Conservation (phyloP, 495 filamentous ascomycete genomes). For the Talaromyces liani region DNA sequence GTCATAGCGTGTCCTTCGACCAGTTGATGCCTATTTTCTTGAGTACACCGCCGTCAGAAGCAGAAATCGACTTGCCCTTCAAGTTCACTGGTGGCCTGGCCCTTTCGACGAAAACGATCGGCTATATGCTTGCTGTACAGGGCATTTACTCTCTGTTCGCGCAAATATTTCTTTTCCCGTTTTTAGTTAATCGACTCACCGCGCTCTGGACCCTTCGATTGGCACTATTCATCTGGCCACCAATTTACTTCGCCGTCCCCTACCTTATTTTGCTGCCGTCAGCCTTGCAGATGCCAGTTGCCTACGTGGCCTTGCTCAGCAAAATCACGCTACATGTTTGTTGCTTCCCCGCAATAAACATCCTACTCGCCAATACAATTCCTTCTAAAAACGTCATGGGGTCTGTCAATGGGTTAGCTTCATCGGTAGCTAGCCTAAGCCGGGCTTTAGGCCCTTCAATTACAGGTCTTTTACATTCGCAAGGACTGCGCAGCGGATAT, state of each 20-base stretch:
- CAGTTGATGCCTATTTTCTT: slow-evolving; percentile 88
- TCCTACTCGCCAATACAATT: slow-evolving; percentile 77
- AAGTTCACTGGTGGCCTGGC: slow-evolving; percentile 84
- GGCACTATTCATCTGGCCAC: slow-evolving; percentile 73
- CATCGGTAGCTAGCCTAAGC: slow-evolving; percentile 79
- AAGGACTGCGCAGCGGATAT: slow-evolving; percentile 69
- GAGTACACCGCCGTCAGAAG: slow-evolving; percentile 57
- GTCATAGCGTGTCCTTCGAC: slow-evolving; percentile 88
- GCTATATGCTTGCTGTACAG: slow-evolving; percentile 79
- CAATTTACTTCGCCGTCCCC: slow-evolving; percentile 78
- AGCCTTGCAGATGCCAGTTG: slow-evolving; percentile 57
- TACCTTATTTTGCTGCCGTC: slow-evolving; percentile 82
- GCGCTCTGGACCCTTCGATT: slow-evolving; percentile 71
- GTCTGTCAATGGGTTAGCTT: slow-evolving; percentile 86
- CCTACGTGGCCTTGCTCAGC: slow-evolving; percentile 70
- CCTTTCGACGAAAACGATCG: slow-evolving; percentile 72
- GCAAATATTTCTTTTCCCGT: slow-evolving; percentile 76
- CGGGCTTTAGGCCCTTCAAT: slow-evolving; percentile 83
- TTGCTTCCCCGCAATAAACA: slow-evolving; percentile 77
- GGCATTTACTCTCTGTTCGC: slow-evolving; percentile 83
- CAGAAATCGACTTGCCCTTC: slow-evolving; percentile 61
- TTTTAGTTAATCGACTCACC: slow-evolving; percentile 63
- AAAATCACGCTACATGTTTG: slow-evolving; percentile 84
- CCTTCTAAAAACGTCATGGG: slow-evolving; percentile 76
- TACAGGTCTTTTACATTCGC: slow-evolving; percentile 75